Percentiles rank a stretch among this genome's conserved stretches.
phyloP scores from a whole-genome alignment of 371 early-diverging fungal genomes.

The Rhizopus microsporus region DNA sequence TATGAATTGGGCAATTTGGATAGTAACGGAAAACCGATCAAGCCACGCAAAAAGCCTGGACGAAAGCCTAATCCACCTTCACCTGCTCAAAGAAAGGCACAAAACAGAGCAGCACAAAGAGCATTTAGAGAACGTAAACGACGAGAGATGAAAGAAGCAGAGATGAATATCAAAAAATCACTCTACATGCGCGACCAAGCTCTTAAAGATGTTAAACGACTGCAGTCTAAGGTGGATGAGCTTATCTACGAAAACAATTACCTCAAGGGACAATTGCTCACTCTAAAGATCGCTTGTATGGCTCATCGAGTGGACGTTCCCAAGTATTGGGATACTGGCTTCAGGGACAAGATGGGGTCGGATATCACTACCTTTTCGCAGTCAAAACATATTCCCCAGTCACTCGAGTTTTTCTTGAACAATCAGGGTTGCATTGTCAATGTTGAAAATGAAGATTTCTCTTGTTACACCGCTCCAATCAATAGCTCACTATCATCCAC shows the following conservation, averaged over 20 bases:
- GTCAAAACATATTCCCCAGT: slow-evolving; percentile 38
- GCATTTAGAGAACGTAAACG: slow-evolving; percentile 79
- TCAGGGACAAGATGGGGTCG: slow-evolving; percentile 34
- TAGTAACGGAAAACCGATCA: slow-evolving; percentile 38
- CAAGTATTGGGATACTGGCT: slow-evolving; percentile 36
- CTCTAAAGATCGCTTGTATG: slow-evolving; percentile 37
- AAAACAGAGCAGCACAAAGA: slow-evolving; percentile 77
- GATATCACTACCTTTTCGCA: slow-evolving; percentile 35
- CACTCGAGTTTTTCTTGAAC: slow-evolving; percentile 43
- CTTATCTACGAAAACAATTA: slow-evolving; percentile 37
- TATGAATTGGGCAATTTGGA: slow-evolving; percentile 40
- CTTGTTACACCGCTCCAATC: not conserved
- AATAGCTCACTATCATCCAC: slow-evolving; percentile 3
- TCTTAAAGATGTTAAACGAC: slow-evolving; percentile 20
- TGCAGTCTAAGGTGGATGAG: slow-evolving; percentile 25
- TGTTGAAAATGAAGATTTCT: slow-evolving; percentile 1
- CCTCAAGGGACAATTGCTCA: slow-evolving; percentile 33
- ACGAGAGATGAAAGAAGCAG: slow-evolving; percentile 71
- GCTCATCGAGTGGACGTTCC: slow-evolving; percentile 41
- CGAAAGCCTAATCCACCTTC: slow-evolving; percentile 51
- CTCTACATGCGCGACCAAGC: slow-evolving; percentile 36
- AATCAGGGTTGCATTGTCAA: slow-evolving; percentile 27
- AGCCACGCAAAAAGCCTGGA: slow-evolving; percentile 46
- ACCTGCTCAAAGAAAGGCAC: slow-evolving; percentile 67
- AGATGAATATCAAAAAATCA: slow-evolving; percentile 44